Evolutionary conservation across 805 yeast species (phyloP).

Genomic region (Starmerella floris): DNA sequence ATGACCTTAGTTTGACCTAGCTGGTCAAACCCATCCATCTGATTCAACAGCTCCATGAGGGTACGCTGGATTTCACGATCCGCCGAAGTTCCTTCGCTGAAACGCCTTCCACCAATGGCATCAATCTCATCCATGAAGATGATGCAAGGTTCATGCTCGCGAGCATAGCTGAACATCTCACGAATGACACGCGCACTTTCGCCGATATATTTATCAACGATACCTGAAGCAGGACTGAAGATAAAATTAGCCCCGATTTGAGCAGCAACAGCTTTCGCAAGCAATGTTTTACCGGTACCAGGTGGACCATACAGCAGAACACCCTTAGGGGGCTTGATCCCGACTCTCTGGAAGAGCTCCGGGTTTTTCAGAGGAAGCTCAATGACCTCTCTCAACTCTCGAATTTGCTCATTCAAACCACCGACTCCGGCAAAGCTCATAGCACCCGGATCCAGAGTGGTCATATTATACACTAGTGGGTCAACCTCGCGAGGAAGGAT

Average conservation of each 20-base stretch:
- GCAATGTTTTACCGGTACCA: constrained; percentile 91
- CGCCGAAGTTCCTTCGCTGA: constrained; percentile 95
- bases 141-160: constrained; percentile 95
- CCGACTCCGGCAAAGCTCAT: constrained; percentile 90
- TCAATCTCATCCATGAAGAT: constrained; percentile 98
- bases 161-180: constrained; percentile 96
- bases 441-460: constrained; percentile 95
- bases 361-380: constrained; percentile 96
- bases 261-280: constrained; percentile 97
- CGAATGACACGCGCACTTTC: constrained; percentile 92
- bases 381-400: constrained; percentile 94
- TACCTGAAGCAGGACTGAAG: constrained; percentile 96
- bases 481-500: constrained; percentile 95
- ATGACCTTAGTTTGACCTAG: constrained; percentile 93
- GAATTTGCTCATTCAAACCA: constrained; percentile 87
- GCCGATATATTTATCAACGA: constrained; percentile 95
- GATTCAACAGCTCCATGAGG: constrained; percentile 88
- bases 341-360: constrained; percentile 86
- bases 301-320: constrained; percentile 95
- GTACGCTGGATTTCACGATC: constrained; percentile 98
- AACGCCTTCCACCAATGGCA: constrained; percentile 97
- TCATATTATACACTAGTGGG: constrained; percentile 95
- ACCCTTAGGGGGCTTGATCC: constrained; percentile 98
- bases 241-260: constrained; percentile 96
- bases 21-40: constrained; percentile 97